Base-by-base conservation (phyloP, 1,284 basidiomycete species). In the Puccinia polysora region DNA sequence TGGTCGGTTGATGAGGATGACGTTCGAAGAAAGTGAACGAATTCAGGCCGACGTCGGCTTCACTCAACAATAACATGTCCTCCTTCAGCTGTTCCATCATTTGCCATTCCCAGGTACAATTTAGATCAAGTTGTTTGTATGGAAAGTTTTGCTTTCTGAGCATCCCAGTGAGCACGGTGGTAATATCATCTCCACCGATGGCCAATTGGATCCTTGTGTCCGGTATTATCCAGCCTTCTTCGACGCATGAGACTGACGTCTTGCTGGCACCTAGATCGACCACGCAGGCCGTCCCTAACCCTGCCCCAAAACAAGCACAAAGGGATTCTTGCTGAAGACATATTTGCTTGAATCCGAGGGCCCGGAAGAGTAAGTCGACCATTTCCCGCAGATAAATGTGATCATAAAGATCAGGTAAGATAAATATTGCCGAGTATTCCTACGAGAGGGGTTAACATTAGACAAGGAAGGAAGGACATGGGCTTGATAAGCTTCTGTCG, bases 151-250 rank as follows among this genome's bases (percentile, higher is more conserved):
- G 90, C 63, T 87, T 85, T 65, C 87, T 82, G 28, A 98, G 83
- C 14, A 98, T 82, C 30, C 91, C 86, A 74, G 87, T 86, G 45
- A 97, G 84, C 75, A 96, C 91, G 73, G 88, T 86, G 0, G 94
- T 95, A 76, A 99, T 87, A 80, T 97, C 94, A 79, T 94, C 88
- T 1, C 95, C 94, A 32, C 92, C 95, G 79, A 93, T 90, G 74
- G 87, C 87, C 52, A 98, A 83, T 34, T 85, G 84, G 81, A 97
- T 87, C 73, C 95, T 86, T 2, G 91, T 92, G 76, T 98, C 96
- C 1, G 88, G 80, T 30, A 94, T 82, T 15, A 98, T 86, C 62
- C 95, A 80, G 0, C 96, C 96, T 78, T 99, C 96, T 75, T 98
- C 96, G 6, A 98, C 89, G 78, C 95, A 97, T 0, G 93, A 87